Evolutionary conservation across 2,329 filamentous ascomycete genomes (phyloP).

Genomic region (Shiraia sp.): DNA sequence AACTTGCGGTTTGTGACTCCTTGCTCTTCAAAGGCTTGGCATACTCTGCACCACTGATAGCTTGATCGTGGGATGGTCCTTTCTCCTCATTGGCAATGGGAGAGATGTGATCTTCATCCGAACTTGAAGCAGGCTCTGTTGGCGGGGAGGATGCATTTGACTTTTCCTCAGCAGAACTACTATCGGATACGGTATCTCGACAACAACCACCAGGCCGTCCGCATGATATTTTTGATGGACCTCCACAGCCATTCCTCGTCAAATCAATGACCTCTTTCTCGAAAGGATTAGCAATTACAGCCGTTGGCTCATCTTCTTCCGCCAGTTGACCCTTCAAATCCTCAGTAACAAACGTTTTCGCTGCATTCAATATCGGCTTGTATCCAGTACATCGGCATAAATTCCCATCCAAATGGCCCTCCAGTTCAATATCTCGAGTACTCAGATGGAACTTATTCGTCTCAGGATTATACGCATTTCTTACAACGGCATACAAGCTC

Average conservation of each 20-base stretch:
- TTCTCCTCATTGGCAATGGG: slow-evolving; percentile 27
- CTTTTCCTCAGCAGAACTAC: slow-evolving; percentile 31
- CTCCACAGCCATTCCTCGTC: slow-evolving; percentile 26
- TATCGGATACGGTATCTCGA: slow-evolving; percentile 37
- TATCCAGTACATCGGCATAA: slow-evolving; percentile 94
- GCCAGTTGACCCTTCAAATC: slow-evolving; percentile 51
- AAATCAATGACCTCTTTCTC: slow-evolving; percentile 33
- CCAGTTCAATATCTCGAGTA: slow-evolving; percentile 42
- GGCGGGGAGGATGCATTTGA: slow-evolving; percentile 32
- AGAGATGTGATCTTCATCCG: slow-evolving; percentile 34
- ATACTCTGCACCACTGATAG: slow-evolving; percentile 36
- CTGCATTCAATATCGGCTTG: slow-evolving; percentile 87
- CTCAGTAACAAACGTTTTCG: slow-evolving; percentile 77
- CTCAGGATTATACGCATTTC: slow-evolving; percentile 61
- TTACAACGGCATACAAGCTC: slow-evolving; percentile 82
- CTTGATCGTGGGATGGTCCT: slow-evolving; percentile 21
- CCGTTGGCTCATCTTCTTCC: slow-evolving; percentile 55
- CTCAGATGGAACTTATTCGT: slow-evolving; percentile 40
- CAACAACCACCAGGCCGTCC: slow-evolving; percentile 45
- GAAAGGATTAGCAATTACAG: slow-evolving; percentile 43
- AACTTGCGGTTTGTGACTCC: slow-evolving; percentile 18
- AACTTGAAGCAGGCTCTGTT: slow-evolving; percentile 30
- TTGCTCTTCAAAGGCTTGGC: slow-evolving; percentile 43
- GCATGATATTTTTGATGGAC: slow-evolving; percentile 35
- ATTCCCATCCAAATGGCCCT: slow-evolving; percentile 79